phyloP scores from a whole-genome alignment of 768 basidiomycete species.

The Auricularia cornea region DNA sequence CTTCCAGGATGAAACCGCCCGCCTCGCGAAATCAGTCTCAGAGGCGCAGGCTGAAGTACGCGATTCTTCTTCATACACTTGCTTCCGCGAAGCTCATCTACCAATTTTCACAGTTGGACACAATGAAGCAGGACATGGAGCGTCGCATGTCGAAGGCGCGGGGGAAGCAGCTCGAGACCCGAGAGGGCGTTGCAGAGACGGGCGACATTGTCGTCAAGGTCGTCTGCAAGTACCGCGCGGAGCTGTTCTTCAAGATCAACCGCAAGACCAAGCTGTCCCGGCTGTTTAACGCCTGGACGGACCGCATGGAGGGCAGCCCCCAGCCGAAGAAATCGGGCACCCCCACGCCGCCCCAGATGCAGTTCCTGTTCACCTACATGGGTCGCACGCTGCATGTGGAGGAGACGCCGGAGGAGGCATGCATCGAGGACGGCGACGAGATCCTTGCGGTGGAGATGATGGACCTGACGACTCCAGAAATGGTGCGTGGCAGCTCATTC shows the following conservation, averaged over 20 bases:
- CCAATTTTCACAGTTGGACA: background rate
- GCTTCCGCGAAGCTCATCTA: background rate
- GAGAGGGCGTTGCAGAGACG: conserved; percentile 42
- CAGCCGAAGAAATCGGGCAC: background rate
- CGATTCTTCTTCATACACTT: background rate
- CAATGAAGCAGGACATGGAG: conserved; percentile 73
- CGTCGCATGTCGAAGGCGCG: conserved; percentile 74
- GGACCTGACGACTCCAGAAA: conserved; percentile 70
- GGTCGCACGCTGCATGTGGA: conserved; percentile 73
- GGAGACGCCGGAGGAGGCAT: conserved; percentile 77
- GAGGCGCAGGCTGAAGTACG: conserved; percentile 78
- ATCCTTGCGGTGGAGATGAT: conserved; percentile 84
- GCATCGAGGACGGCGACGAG: conserved; percentile 84
- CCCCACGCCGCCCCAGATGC: conserved; percentile 30
- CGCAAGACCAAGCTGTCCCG: conserved; percentile 81
- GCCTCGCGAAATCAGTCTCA: conserved; percentile 69
- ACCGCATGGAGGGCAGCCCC: conserved; percentile 57
- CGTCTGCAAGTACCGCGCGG: conserved; percentile 79
- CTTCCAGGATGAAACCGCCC: conserved; percentile 74
- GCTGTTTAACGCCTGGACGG: conserved; percentile 82
- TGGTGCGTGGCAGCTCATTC: conserved; percentile 2
- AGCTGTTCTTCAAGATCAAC: conserved; percentile 88
- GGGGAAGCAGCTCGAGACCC: conserved; percentile 70
- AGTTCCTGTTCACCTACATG: conserved; percentile 80
- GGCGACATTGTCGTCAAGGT: conserved; percentile 90